Base-by-base conservation (phyloP, 768 basidiomycete species). In the Mycena indigotica region DNA sequence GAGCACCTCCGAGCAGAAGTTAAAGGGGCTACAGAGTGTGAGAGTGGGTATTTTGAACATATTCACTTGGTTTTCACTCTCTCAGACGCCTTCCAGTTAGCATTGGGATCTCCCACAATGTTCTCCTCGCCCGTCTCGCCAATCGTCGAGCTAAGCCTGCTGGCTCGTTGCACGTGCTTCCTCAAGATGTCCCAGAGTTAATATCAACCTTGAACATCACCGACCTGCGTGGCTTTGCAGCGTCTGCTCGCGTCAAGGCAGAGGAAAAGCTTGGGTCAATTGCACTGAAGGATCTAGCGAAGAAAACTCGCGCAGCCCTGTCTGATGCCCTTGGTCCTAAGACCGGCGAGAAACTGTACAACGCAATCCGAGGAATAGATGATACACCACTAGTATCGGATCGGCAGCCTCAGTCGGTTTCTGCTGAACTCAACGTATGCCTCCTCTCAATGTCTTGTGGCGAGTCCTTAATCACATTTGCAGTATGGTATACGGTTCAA, bases 401-500 rank as follows among this genome's bases (percentile, higher is more conserved):
- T 68, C 93, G 93, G 67, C 84, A 87, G 50, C 78, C 96, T 65
- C 95, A 94, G 71, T 92, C 89, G 5, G 93, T 99, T 19, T 93
- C 91, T 12, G 95, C 92, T 56, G 96, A 98, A 69, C 91, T 98
- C 66, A 99, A 94, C 66, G 95, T 95, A 64, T 68, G 93, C 80
- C 32, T 28, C 8, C 17, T 28, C 19, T 41, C 35, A 19, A 50
- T 55, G 16, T 30, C n/a, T 50, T 29, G 39, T 46, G n/a, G 35
- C 13, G 5, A 12, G 52, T 38, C 32, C 49, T 25, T 52, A 26
- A 6, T 10, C 17, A 48, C 48, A 16, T 29, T 24, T 16, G 23
- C 54, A 97, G 95, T 99, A 98, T 69, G 97, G 94, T 0, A 97
- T 99, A 54, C 87, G 97, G 3, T 98, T 98, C 70, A 84, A 89